Percentiles rank a stretch among this genome's conserved stretches.
Conservation (phyloP, 192 early-diverging fungal genomes). For the Rhizophagus prolifer region DNA sequence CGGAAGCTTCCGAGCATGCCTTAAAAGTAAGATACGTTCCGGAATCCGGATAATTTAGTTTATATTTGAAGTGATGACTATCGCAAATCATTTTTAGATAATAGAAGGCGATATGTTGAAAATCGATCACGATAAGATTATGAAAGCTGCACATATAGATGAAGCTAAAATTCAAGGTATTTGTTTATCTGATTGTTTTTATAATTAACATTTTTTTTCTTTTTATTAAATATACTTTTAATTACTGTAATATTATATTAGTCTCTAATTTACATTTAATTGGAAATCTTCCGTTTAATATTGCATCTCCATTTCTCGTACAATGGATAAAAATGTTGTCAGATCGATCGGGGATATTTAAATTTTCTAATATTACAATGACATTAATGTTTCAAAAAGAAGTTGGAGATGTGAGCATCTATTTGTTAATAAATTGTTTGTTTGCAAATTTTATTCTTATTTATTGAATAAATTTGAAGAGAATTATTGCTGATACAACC, state of each 20-base stretch:
- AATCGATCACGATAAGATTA: slow-evolving; percentile 54
- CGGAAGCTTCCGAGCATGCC: slow-evolving; percentile 59
- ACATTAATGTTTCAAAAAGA: slow-evolving; percentile 86
- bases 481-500: slow-evolving; percentile 56
- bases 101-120: slow-evolving; percentile 68
- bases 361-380: slow-evolving; percentile 53
- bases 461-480: slow-evolving; percentile 30
- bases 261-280: slow-evolving; percentile 54
- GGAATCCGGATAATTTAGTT: neutral
- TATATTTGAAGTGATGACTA: neutral
- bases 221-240: neutral
- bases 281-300: slow-evolving; percentile 80
- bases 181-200: too few relatives aligned
- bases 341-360: slow-evolving; percentile 59
- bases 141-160: slow-evolving; percentile 37
- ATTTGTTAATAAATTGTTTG: neutral
- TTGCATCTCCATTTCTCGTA: slow-evolving; percentile 68
- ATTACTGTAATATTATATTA: neutral
- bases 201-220: neutral
- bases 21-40: slow-evolving; percentile 37
- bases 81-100: slow-evolving; percentile 28
- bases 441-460: neutral
- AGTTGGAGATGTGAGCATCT: slow-evolving; percentile 57
- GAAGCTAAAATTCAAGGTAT: neutral
- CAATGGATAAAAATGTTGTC: slow-evolving; percentile 71